Evolutionary conservation across 139 green algal genomes (phyloP).

Genomic region (Chlamydomonas asymmetrica): DNA sequence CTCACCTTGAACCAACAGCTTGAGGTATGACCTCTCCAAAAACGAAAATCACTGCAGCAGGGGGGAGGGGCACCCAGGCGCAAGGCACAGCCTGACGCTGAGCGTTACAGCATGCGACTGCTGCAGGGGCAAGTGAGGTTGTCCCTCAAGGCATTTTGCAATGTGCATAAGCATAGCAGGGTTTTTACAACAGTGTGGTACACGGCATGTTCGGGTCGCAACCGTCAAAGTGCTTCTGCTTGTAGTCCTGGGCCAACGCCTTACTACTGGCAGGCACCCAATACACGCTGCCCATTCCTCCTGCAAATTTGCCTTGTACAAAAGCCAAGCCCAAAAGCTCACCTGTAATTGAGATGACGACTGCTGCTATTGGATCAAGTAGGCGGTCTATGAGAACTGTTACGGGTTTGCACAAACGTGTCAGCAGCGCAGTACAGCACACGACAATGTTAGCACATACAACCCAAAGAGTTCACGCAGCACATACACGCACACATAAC

Average conservation of each 20-base stretch:
- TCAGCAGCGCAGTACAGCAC: not conserved
- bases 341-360: too few relatives aligned
- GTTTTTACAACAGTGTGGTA: not conserved
- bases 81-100: not conserved
- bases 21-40: constrained; percentile 91
- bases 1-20: constrained; percentile 79
- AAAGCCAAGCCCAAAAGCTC: too few relatives aligned
- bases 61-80: constrained; percentile 48
- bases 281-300: too few relatives aligned
- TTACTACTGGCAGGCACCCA: too few relatives aligned
- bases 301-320: too few relatives aligned
- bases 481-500: not conserved
- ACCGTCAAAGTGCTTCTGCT: too few relatives aligned
- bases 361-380: too few relatives aligned
- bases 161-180: constrained; percentile 49
- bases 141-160: not conserved
- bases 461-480: not conserved
- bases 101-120: not conserved
- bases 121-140: not conserved
- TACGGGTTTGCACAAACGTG: not conserved
- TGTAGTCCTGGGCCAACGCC: too few relatives aligned
- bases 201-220: too few relatives aligned
- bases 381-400: too few relatives aligned
- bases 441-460: not conserved
- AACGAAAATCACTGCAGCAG: too few relatives aligned